Evolutionary conservation across 2,329 filamentous ascomycete genomes (phyloP), one percentile per base, ranked within the genome.

Genomic region (Xylariaceae sp.): DNA sequence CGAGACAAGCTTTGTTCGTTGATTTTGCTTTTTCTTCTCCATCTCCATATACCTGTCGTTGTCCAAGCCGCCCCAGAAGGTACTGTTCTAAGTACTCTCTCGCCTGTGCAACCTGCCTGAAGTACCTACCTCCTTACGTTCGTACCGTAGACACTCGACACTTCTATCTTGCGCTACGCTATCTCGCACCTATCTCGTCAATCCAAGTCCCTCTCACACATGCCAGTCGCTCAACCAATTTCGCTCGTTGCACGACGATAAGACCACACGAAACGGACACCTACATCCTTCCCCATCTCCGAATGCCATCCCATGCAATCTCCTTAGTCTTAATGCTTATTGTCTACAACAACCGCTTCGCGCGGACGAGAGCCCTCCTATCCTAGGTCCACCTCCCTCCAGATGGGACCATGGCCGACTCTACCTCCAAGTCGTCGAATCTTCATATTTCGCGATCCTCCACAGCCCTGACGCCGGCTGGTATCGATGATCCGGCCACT

Each of bases 401-500:
- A 42, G 42, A 26, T 26, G 41, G n/a, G 49, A 50, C 47, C 43
- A 59, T 63, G 56, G 53, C 56, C 52, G 50, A 55, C 51, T 45
- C 43, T 39, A 44, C 47, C 36, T 26, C 22, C 22, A 48, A 49
- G 48, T 47, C 43, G 17, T 54, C 45, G 19, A 51, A 45, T 34
- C 53, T 48, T 44, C 44, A 48, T 36, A 38, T 62, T 45, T 61
- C 64, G 50, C 64, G 69, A 58, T 65, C 71, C 42, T 71, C 74
- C 41, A 75, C 73, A 32, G 65, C 67, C 36, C 56, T 71, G 40
- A 62, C 65, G 38, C 62, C 70, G 32, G 58, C 66, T 49, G 64
- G 66, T 37, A 64, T 62, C 43, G 66, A 69, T 49, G 57, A 66
- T 47, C 65, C 67, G 42, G 54, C 67, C 19, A 61, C 64, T 19